Evolutionary conservation across 2,329 filamentous ascomycete genomes (phyloP), one percentile per base, ranked within the genome.

Genomic region (Torrubiellomyces zombiae): DNA sequence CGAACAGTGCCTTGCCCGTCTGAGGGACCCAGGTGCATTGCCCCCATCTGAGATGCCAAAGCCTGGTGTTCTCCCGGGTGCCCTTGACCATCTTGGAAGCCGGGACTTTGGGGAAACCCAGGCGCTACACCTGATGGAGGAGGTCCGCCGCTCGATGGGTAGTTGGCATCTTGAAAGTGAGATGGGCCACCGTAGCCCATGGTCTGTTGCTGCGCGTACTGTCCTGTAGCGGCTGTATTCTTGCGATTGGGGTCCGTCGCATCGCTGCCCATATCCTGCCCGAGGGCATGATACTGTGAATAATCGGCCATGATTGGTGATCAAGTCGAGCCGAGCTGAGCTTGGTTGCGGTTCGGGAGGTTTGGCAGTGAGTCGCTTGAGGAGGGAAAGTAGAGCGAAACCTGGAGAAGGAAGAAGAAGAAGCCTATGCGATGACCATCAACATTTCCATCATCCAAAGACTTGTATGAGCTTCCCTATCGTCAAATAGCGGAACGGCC

Each of bases 21-120:
- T 10, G 28, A 28, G 7, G 26, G 19, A 17, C 63, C 70, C 37
- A 92, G 56, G 20, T 63, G 73, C 65, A 91, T 68, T 31, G 71
- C 72, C 20, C 75, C 74, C 75, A 92, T 77, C 50, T 91, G 82
- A 28, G 71, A 64, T 23, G 72, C 63, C 31, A 82, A 47, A 10
- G 57, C 59, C 28, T 44, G 53, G 38, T 69, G 63, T 29, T 52
- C 53, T 27, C 47, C 42, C 20, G 47, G 44, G 13, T 47, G 42
- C 38, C 39, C 37, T 33, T 38, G 34, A 16, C 35, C 35, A 7
- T 34, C 32, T 24, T 42, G 44, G 30, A 34, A 34, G 24, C 20
- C 20, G 32, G 48, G 48, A 11, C 35, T 44, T 26, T 42, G 49
- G 17, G 39, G 42, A 23, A 45, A 43, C 14, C 40, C 47, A 32